Percentiles rank a stretch among this genome's conserved stretches.
Conservation (phyloP, 129 eudicot genomes). For the Ambrosia trifida region DNA sequence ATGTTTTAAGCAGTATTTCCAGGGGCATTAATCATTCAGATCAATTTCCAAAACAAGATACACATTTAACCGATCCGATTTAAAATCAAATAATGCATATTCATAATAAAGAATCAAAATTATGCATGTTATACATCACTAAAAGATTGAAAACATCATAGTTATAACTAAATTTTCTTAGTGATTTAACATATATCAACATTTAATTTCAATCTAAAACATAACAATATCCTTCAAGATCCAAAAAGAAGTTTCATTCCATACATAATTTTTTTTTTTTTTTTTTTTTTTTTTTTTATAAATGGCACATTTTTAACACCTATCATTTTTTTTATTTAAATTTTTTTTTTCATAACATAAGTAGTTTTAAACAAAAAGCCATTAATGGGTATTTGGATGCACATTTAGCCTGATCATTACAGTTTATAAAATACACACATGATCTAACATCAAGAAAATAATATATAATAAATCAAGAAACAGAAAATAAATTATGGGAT, state of each 20-base stretch:
- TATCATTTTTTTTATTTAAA: too few species aligned
- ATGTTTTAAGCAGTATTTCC: neutral
- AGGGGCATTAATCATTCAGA: neutral
- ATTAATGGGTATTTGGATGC: too few species aligned
- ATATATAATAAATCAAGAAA: neutral
- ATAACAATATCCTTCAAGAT: neutral
- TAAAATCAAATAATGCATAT: neutral
- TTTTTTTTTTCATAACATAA: neutral
- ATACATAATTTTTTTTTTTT: too few species aligned
- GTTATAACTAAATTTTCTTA: neutral
- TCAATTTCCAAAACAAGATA: neutral
- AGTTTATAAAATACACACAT: neutral
- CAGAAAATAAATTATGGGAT: neutral
- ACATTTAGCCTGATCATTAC: neutral
- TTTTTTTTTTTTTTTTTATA: too few species aligned
- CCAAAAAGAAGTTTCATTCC: neutral
- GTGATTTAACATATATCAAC: neutral
- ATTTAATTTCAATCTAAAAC: neutral
- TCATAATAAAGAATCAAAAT: constrained; percentile 11
- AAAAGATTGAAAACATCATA: constrained; percentile 3
- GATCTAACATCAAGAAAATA: neutral
- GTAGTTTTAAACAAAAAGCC: neutral
- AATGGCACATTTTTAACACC: too few species aligned
- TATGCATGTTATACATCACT: neutral
- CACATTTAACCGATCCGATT: constrained; percentile 6